These are phyloP conservation scores for Kwoniella botswanensis DNA, from an alignment of 768 basidiomycete species.

Conservation along the genomic window DNA sequence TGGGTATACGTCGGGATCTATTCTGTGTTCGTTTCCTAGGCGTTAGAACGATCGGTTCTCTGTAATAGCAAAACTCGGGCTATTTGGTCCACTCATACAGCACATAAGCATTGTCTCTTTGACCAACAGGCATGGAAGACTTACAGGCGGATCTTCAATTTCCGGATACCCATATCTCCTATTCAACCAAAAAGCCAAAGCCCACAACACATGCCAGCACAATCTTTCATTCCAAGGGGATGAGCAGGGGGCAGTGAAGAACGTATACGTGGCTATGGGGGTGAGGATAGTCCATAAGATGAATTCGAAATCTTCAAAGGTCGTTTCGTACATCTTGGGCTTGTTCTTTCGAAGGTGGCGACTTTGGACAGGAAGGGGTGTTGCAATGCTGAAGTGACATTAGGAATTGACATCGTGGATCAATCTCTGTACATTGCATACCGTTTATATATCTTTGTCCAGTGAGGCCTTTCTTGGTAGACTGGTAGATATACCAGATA, in stretches of 20 bases:
- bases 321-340: background rate
- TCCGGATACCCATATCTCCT: background rate
- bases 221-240: background rate
- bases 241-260: background rate
- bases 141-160: background rate
- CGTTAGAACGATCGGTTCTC: background rate
- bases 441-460: background rate
- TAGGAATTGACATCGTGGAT: background rate
- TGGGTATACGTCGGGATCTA: background rate
- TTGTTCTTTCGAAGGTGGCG: background rate
- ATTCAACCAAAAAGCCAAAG: background rate
- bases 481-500: background rate
- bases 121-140: background rate
- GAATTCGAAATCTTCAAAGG: background rate
- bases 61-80: background rate
- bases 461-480: background rate
- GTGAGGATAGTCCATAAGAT: background rate
- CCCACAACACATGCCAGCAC: background rate
- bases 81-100: background rate
- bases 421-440: too few species aligned
- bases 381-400: background rate
- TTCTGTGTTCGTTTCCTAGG: background rate
- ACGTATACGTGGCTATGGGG: background rate
- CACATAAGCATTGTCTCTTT: background rate
- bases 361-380: background rate